Conservation (phyloP, 768 basidiomycete genomes). For the Lactifluus subvellereus region DNA sequence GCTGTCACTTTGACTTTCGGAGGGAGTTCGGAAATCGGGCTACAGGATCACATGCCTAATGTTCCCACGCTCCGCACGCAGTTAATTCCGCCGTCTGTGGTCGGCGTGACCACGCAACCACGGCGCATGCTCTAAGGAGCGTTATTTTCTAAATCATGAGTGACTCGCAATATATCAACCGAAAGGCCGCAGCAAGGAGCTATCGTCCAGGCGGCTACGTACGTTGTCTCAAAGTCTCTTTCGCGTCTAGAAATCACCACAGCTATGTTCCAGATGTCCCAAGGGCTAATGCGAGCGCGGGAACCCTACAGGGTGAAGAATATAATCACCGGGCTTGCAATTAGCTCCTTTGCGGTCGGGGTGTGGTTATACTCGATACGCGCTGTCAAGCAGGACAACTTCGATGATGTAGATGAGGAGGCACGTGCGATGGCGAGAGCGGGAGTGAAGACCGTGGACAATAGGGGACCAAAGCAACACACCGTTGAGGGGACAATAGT, state of each 20-base stretch:
- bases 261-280: conserved; percentile 46
- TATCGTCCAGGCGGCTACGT: conserved; percentile 53
- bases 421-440: conserved; percentile 34
- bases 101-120: no score
- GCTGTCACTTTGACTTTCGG: background rate
- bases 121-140: background rate
- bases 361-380: conserved; percentile 92
- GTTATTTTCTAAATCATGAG: background rate
- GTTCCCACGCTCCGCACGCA: background rate
- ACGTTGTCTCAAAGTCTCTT: conserved; percentile 22
- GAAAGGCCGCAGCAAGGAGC: conserved; percentile 38
- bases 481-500: no score
- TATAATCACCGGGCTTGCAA: conserved; percentile 63
- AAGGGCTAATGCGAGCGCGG: conserved; percentile 81
- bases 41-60: background rate
- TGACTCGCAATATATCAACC: conserved; percentile 37
- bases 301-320: conserved; percentile 78
- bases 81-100: background rate
- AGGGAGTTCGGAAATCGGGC: background rate
- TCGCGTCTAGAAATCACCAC: background rate
- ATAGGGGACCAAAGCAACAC: background rate
- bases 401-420: conserved; percentile 48
- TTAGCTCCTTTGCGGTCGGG: conserved; percentile 69
- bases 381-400: conserved; percentile 31
- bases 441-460: conserved; percentile 11